Percentiles rank a stretch among this genome's conserved stretches.
phyloP scores from a whole-genome alignment of 495 filamentous ascomycete species.

The Podospora sp. region DNA sequence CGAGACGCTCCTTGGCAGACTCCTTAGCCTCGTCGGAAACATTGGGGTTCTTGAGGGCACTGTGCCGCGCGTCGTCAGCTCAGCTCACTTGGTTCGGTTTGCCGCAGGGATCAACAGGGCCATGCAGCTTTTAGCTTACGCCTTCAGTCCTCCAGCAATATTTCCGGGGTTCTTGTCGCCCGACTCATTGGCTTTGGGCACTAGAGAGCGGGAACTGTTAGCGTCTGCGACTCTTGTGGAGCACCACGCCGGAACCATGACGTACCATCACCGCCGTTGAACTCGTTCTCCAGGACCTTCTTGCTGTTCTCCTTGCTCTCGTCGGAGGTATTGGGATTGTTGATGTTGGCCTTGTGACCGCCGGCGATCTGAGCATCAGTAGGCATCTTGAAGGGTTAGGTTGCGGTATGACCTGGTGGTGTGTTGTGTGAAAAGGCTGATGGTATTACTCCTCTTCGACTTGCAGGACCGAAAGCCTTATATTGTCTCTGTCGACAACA shows the following conservation, averaged over 20 bases:
- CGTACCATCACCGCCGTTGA: constrained; percentile 41
- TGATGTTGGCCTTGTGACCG: constrained; percentile 54
- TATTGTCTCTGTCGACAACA: neutral
- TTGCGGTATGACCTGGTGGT: neutral
- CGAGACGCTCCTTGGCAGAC: constrained; percentile 44
- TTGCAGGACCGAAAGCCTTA: neutral
- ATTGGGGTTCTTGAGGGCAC: constrained; percentile 47
- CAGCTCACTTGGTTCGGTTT: neutral
- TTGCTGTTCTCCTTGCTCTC: constrained; percentile 44
- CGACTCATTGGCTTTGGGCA: constrained; percentile 29
- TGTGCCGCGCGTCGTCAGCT: constrained; percentile 25
- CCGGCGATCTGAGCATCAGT: constrained; percentile 44
- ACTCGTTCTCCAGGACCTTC: constrained; percentile 47
- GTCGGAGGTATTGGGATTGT: constrained; percentile 48
- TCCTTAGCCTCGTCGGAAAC: constrained; percentile 47
- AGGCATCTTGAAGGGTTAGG: constrained; percentile 30
- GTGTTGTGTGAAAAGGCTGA: neutral
- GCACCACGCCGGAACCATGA: neutral
- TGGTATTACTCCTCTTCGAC: neutral
- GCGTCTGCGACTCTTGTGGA: neutral
- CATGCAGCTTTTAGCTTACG: constrained; percentile 35
- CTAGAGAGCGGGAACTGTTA: constrained; percentile 19
- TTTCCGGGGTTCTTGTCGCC: constrained; percentile 48
- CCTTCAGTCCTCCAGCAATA: constrained; percentile 47
- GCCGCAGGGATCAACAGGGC: neutral